Base-by-base conservation (phyloP, 441 rosid genomes). In the Dalechampia spathulata region DNA sequence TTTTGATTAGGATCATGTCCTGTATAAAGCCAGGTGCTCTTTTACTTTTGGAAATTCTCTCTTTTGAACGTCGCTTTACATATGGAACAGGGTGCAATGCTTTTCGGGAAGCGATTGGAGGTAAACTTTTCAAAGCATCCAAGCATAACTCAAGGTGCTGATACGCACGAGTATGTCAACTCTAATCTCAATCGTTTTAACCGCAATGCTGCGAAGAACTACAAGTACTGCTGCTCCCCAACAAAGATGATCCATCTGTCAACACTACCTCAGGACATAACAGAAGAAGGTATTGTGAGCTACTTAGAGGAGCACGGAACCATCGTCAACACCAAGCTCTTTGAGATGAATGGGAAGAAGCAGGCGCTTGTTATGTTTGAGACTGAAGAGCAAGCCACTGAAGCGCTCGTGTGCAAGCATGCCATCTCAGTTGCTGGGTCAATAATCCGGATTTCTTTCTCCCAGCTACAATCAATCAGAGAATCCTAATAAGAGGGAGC, bases 291-390 rank as follows among this genome's bases (percentile, higher is more conserved):
- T 66, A 82, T 93, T 28, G 71, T 72, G 48, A 74, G 64, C 64
- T 95, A 82, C 72, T 75, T 90, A 32, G 95, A 81, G 73, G 89
- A 90, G 49, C 93, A 93, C 12, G 96, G 97, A 23, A 42, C 69
- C 9, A 76, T 93, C 16, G 70, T 74, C 17, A 83, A 82, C 69
- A 78, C 91, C 44, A 89, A 85, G 75, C 80, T 93, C 16, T 93
- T 90, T 55, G 99, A 93, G 79, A 83, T 90, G 96, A 90, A 90
- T 2, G 96, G 95, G 30, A 93, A 93, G 75, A 89, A 90, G 81
- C 99, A 93, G 72, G 86, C 99, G 30, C 81, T 87, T 10, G 85
- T 90, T 49, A 71, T 77, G 69, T 93, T 90, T 57, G 96, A 90
- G 52, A 78, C 78, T 0, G 99, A 87, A 77, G 97, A 89, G 75